A percentile compares a stretch with the other conserved stretches of the same genome.
Evolutionary conservation across 306 rosid species (phyloP).

Genomic region (Carpinus viminea): DNA sequence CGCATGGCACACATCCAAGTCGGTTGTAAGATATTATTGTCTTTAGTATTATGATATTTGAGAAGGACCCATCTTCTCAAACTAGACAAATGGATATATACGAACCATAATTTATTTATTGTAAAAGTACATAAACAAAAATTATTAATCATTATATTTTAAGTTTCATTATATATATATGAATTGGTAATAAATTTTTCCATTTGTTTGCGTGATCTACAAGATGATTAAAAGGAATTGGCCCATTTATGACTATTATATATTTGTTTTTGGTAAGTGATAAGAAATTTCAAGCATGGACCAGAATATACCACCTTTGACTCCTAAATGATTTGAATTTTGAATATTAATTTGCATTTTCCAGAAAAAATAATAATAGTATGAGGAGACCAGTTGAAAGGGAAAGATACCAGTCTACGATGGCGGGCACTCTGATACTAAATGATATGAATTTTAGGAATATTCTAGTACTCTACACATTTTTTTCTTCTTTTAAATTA

Average conservation of each 20-base stretch:
- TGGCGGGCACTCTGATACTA: too few species aligned
- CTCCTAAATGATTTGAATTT: neutral
- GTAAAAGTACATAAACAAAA: neutral
- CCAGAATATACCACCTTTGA: neutral
- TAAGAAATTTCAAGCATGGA: too few species aligned
- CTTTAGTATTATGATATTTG: neutral
- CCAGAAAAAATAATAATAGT: neutral
- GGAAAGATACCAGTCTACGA: neutral
- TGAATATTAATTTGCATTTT: neutral
- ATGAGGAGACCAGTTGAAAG: neutral
- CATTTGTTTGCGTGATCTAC: constrained; percentile 6
- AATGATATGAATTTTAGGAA: too few species aligned
- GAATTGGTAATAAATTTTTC: constrained; percentile 10
- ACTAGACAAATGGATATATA: neutral
- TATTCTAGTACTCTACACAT: too few species aligned
- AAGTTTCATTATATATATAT: neutral
- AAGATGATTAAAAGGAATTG: constrained; percentile 11
- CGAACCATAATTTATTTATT: neutral
- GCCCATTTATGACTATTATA: constrained; percentile 19
- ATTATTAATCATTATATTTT: constrained; percentile 7
- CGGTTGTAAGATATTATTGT: constrained; percentile 5
- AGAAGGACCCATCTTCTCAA: constrained; percentile 16
- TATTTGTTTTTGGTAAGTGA: neutral
- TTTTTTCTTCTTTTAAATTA: too few species aligned
- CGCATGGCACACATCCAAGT: constrained; percentile 26